phyloP scores from a whole-genome alignment of 1,139 yeast species.

The Taphrina confusa region DNA sequence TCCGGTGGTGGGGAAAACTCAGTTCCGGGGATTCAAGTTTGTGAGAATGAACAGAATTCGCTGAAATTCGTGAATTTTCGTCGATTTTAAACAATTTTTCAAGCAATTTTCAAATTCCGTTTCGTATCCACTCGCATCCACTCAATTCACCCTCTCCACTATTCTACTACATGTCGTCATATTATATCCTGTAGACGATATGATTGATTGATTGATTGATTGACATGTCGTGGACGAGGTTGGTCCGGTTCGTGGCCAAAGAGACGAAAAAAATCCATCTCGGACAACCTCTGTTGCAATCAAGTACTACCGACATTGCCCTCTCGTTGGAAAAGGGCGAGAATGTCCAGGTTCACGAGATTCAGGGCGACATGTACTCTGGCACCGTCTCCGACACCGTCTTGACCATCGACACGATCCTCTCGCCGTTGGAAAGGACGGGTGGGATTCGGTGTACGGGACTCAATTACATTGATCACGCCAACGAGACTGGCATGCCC shows the following conservation, averaged over 20 bases:
- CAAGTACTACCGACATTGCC: background rate
- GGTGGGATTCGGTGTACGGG: constrained; percentile 37
- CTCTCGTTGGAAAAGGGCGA: background rate
- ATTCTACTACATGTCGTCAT: no score
- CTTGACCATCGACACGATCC: constrained; percentile 15
- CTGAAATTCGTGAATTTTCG: no score
- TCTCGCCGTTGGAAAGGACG: constrained; percentile 28
- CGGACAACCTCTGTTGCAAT: background rate
- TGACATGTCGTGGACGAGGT: constrained; percentile 6
- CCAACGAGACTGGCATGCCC: constrained; percentile 37
- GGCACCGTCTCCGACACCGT: constrained; percentile 11
- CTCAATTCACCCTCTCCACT: no score
- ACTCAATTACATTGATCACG: constrained; percentile 37
- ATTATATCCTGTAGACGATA: no score
- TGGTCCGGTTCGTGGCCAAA: constrained; percentile 7
- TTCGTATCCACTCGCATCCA: no score
- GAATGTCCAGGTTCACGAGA: constrained; percentile 39
- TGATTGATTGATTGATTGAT: no score
- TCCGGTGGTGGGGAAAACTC: no score
- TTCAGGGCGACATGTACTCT: constrained; percentile 37
- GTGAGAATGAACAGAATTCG: no score
- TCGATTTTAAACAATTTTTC: no score
- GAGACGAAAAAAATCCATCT: constrained; percentile 9
- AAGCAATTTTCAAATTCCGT: no score
- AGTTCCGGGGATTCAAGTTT: no score